These are phyloP conservation scores for Staphylotrichum longicolle DNA, from an alignment of 495 filamentous ascomycete genomes.

Conservation along the genomic window DNA sequence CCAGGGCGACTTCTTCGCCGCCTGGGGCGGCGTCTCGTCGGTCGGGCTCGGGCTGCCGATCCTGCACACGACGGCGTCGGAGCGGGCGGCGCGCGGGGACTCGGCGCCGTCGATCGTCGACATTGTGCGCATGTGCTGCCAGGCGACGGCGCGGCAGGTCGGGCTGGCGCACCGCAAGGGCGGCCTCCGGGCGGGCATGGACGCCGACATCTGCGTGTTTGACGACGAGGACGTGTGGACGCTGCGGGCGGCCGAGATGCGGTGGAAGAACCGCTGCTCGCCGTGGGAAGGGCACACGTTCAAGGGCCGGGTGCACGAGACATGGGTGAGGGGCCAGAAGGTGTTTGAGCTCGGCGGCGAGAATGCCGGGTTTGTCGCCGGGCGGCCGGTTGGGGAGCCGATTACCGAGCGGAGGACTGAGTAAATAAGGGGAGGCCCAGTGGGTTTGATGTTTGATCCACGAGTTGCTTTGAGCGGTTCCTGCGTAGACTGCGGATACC, in stretches of 20 bases:
- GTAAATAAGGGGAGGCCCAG: constrained; percentile 7
- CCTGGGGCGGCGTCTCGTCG: constrained; percentile 94
- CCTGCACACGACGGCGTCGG: constrained; percentile 73
- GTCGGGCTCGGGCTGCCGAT: constrained; percentile 91
- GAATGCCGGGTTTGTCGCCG: constrained; percentile 41
- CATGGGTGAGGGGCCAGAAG: constrained; percentile 78
- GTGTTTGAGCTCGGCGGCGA: constrained; percentile 59
- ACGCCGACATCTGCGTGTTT: constrained; percentile 91
- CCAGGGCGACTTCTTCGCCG: constrained; percentile 84
- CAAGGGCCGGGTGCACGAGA: constrained; percentile 79
- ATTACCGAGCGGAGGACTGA: constrained; percentile 44
- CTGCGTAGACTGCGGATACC: constrained; percentile 10
- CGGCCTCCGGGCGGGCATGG: constrained; percentile 76
- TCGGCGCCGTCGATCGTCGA: constrained; percentile 58
- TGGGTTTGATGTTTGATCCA: neutral
- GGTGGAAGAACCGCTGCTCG: constrained; percentile 92
- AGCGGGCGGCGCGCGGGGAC: constrained; percentile 52
- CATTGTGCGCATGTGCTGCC: constrained; percentile 78
- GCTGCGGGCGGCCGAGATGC: constrained; percentile 64
- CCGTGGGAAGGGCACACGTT: constrained; percentile 86
- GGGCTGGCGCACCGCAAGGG: constrained; percentile 83
- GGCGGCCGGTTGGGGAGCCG: constrained; percentile 41
- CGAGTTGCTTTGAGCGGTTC: neutral
- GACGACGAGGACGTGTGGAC: constrained; percentile 78
- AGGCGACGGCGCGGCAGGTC: constrained; percentile 88